Evolutionary conservation across 345 rosid species (phyloP).

Genomic region (Pugionium cornutum): DNA sequence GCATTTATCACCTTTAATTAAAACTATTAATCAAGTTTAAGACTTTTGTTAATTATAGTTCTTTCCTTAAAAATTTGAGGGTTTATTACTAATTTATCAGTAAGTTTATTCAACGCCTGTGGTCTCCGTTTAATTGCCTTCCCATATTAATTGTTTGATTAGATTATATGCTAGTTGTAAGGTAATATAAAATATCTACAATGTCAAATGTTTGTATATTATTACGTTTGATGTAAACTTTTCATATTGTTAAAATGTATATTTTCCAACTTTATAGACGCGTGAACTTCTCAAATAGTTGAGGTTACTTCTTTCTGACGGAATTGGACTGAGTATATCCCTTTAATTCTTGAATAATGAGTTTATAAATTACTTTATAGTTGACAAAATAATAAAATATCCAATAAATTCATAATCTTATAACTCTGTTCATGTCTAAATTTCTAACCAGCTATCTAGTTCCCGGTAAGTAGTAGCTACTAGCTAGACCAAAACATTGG

Average conservation of each 20-base stretch:
- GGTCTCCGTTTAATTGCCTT: constrained; percentile 27
- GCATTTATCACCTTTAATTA: constrained; percentile 25
- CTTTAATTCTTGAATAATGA: constrained; percentile 7
- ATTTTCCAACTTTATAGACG: constrained; percentile 6
- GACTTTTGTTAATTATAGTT: constrained; percentile 36
- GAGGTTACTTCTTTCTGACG: constrained; percentile 4
- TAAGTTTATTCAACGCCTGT: constrained; percentile 35
- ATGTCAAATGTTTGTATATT: constrained; percentile 22
- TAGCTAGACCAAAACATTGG: too few relatives aligned
- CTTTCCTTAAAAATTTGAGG: constrained; percentile 18
- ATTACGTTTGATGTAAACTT: constrained; percentile 29
- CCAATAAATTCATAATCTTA: neutral
- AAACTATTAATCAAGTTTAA: constrained; percentile 28
- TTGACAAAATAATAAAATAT: constrained; percentile 2
- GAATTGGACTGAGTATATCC: constrained; percentile 22
- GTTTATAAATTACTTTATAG: neutral
- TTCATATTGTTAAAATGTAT: neutral
- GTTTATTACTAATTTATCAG: constrained; percentile 27
- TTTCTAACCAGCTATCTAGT: neutral
- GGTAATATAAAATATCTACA: constrained; percentile 4
- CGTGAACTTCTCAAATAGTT: constrained; percentile 11
- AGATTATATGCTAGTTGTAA: constrained; percentile 20
- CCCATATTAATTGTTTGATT: constrained; percentile 11
- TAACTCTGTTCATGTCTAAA: neutral
- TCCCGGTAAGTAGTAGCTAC: too few relatives aligned